Evolutionary conservation across 176 grass and related monocot species (phyloP).

Genomic region (Oryza brachyantha): DNA sequence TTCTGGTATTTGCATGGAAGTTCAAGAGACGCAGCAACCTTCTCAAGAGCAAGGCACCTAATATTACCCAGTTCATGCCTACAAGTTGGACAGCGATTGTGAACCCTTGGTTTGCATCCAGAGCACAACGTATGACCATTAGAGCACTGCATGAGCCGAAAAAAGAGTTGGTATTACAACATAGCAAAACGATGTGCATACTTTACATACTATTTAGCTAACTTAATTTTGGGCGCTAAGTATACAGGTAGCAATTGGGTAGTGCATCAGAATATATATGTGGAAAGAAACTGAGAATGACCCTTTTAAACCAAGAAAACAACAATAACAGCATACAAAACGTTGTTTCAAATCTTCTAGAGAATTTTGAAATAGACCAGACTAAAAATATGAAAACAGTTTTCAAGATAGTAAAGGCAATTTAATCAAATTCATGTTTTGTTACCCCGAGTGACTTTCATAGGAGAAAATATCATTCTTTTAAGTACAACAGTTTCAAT

Average conservation of each 20-base stretch:
- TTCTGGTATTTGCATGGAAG: conserved; percentile 54
- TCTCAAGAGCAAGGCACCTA: conserved; percentile 61
- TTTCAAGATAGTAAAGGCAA: conserved; percentile 8
- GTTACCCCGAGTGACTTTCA: background rate
- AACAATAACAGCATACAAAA: background rate
- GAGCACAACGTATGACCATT: conserved; percentile 62
- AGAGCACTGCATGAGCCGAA: conserved; percentile 45
- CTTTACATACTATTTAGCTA: background rate
- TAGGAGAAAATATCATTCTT: background rate
- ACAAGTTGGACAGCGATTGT: conserved; percentile 57
- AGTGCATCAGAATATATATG: background rate
- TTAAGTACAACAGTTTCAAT: background rate
- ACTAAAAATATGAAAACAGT: background rate
- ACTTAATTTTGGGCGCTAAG: background rate
- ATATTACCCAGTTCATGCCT: conserved; percentile 64
- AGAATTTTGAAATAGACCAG: background rate
- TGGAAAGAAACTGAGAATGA: background rate
- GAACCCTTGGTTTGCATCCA: conserved; percentile 60
- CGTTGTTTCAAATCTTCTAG: background rate
- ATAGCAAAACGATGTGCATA: background rate
- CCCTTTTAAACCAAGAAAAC: background rate
- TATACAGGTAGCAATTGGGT: background rate
- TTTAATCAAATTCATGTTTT: conserved; percentile 16
- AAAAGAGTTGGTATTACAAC: conserved; percentile 19
- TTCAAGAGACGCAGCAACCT: conserved; percentile 64